Conservation (phyloP, 768 basidiomycete genomes). For the Polyporus arcularius region DNA sequence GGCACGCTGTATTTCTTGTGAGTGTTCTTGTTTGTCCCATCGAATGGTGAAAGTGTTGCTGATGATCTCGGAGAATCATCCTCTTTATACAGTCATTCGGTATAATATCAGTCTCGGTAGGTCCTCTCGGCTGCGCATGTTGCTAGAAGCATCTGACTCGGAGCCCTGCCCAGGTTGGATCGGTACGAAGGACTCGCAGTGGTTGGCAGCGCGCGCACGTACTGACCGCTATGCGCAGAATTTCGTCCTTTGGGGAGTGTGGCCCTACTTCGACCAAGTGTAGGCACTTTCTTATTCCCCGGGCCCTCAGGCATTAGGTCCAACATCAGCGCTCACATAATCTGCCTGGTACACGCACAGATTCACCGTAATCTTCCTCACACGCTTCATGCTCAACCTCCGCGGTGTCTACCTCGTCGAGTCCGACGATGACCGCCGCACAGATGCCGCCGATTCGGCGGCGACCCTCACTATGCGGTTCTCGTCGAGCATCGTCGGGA, state of each 20-base stretch:
- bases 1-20: slow-evolving; percentile 19
- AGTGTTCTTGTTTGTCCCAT: neutral
- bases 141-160: neutral
- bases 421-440: neutral
- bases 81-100: slow-evolving; percentile 14
- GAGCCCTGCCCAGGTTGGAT: slow-evolving; percentile 2
- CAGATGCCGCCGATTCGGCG: neutral
- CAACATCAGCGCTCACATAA: no score
- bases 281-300: neutral
- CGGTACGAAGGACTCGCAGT: neutral
- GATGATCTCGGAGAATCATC: neutral
- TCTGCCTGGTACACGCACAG: neutral
- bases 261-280: slow-evolving; percentile 21
- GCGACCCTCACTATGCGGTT: neutral
- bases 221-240: neutral
- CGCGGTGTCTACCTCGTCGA: slow-evolving; percentile 12
- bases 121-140: neutral
- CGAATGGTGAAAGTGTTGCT: neutral
- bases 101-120: slow-evolving; percentile 8
- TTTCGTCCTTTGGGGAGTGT: slow-evolving; percentile 16
- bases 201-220: no score
- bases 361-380: slow-evolving; percentile 18
- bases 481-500: slow-evolving; percentile 17
- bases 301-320: neutral
- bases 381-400: slow-evolving; percentile 22